Base-by-base conservation (phyloP, 2,329 filamentous ascomycete genomes). In the Pestalotiopsis sp. region DNA sequence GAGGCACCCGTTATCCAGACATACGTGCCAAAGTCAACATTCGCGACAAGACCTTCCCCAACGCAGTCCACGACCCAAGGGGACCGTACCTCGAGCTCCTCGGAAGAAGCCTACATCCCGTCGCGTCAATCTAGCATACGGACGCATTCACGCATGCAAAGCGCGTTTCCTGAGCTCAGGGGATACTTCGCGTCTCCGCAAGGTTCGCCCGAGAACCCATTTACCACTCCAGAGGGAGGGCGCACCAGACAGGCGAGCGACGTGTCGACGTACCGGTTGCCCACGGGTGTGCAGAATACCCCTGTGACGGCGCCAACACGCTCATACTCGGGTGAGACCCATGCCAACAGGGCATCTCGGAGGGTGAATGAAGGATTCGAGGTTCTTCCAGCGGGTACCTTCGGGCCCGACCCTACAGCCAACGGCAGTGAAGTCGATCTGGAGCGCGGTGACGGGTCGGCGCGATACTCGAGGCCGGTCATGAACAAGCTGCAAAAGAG, bases 321-420 rank as follows among this genome's bases (percentile, higher is more conserved):
- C 17, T 76, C 73, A 3, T 77, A 78, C 66, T 75, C 73, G n/a
- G 72, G 71, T 61, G 73, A 73, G 6, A 70, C 71, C 2, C 69
- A 75, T 31, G 72, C 67, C 41, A 76, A 77, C 57, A 73, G 66
- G 13, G 65, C 75, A 6, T 69, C 74, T 2, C 74, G 76, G 41
- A 70, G 70, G 41, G 75, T 78, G 2, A 78, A 78, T 49, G 67
- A 72, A 4, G 76, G 76, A 2, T 78, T 78, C 38, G 77, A 78
- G 41, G 69, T 78, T 58, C 69, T 78, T 38, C 76, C 77, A 3
- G 77, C 75, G 12, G 77, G 76, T 1, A 77, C 75, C 3, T 69
- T 71, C 23, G 68, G 67, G 23, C n/a, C 59, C 20, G 60, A 57
- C 36, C 38, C n/a, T 75, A 74, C 61, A 65, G 71, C 58, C 72